Evolutionary conservation across 495 filamentous ascomycete genomes (phyloP).

Genomic region (Viridothelium virens): DNA sequence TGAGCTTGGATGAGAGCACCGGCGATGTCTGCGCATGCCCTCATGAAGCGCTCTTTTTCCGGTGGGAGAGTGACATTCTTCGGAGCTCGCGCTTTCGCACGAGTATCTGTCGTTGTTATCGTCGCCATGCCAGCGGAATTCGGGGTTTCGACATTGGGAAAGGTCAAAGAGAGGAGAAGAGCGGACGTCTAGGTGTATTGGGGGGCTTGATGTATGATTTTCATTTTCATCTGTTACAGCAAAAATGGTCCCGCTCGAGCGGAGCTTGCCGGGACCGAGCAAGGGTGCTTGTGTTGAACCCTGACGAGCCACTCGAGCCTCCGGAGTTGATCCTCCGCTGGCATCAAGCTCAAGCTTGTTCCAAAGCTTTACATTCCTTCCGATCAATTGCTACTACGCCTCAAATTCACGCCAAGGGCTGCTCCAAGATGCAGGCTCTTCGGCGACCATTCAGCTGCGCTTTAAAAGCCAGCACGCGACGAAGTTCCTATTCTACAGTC

Average conservation of each 20-base stretch:
- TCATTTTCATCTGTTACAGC: not conserved
- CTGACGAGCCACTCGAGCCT: not conserved
- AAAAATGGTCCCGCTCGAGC: not conserved
- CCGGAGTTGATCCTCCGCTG: not conserved
- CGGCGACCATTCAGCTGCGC: constrained; percentile 34
- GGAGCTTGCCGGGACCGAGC: not conserved
- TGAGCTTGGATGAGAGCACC: constrained; percentile 88
- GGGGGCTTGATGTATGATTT: not conserved
- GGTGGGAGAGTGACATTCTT: constrained; percentile 72
- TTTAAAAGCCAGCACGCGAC: constrained; percentile 38
- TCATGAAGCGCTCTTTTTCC: constrained; percentile 87
- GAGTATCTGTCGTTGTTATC: constrained; percentile 48
- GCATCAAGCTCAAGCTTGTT: constrained; percentile 1
- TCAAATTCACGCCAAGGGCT: not conserved
- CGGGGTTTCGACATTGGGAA: not conserved
- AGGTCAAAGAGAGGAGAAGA: not conserved
- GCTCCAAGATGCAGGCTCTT: constrained; percentile 35
- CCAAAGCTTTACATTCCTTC: not conserved
- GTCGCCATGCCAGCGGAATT: constrained; percentile 48
- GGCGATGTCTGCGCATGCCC: constrained; percentile 91
- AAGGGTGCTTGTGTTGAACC: too few species aligned
- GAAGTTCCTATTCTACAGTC: constrained; percentile 61
- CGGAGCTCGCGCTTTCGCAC: constrained; percentile 45
- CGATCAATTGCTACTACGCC: not conserved
- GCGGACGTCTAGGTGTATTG: not conserved